phyloP scores from a whole-genome alignment of 2,329 filamentous ascomycete genomes.

The Exophiala sideris region DNA sequence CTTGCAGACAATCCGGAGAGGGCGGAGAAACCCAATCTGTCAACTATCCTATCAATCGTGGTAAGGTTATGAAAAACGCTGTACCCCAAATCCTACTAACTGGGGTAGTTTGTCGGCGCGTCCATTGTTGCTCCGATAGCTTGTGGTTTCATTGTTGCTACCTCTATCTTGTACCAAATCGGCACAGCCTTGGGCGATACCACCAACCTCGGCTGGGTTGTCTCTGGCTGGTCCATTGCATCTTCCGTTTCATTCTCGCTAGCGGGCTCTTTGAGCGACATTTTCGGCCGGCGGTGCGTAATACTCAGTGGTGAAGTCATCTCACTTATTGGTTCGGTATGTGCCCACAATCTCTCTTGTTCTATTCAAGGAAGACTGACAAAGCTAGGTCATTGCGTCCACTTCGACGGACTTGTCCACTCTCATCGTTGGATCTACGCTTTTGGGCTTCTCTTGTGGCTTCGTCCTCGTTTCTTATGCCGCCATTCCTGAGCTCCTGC shows the following conservation, averaged over 20 bases:
- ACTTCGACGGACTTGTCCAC: slow-evolving; percentile 35
- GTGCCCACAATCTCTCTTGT: background rate
- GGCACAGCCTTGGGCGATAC: slow-evolving; percentile 7
- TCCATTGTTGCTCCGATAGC: slow-evolving; percentile 26
- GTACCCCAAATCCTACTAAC: background rate
- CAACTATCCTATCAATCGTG: slow-evolving; percentile 7
- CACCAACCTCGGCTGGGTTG: slow-evolving; percentile 4
- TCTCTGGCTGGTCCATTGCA: slow-evolving; percentile 8
- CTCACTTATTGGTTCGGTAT: slow-evolving; percentile 34
- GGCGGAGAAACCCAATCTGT: background rate
- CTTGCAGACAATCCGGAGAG: slow-evolving; percentile 10
- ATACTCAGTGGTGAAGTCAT: slow-evolving; percentile 32
- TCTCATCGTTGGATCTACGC: slow-evolving; percentile 36
- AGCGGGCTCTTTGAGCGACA: slow-evolving; percentile 34
- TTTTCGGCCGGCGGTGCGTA: slow-evolving; percentile 37
- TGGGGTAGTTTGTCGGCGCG: slow-evolving; percentile 2
- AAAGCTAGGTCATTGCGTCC: slow-evolving; percentile 33
- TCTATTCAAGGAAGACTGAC: too few relatives aligned
- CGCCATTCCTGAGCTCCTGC: slow-evolving; percentile 37
- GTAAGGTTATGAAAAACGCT: background rate
- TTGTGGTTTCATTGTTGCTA: slow-evolving; percentile 30
- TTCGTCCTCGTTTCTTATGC: slow-evolving; percentile 37
- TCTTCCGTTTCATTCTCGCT: slow-evolving; percentile 27
- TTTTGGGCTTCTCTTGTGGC: slow-evolving; percentile 36
- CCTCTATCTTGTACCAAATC: slow-evolving; percentile 9